A percentile compares a stretch with the other conserved stretches of the same genome.
phyloP scores from a whole-genome alignment of 2,329 filamentous ascomycete genomes.

The Grosmannia clavigera region DNA sequence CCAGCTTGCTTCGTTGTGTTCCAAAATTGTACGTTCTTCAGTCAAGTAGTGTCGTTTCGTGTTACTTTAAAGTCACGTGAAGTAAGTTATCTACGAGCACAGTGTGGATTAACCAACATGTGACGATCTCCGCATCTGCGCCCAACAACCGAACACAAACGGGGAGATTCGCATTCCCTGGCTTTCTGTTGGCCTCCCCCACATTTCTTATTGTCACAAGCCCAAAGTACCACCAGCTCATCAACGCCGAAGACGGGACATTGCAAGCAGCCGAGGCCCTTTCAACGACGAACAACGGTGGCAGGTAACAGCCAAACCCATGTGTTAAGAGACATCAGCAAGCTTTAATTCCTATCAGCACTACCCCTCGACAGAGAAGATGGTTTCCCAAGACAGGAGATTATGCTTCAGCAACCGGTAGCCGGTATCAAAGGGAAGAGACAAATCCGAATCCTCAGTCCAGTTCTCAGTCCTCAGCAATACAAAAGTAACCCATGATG shows the following conservation, averaged over 20 bases:
- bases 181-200: too few relatives aligned
- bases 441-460: not conserved
- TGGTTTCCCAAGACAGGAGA: conserved; percentile 1
- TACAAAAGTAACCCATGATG: conserved; percentile 10
- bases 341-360: conserved; percentile 1
- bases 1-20: not conserved
- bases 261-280: not conserved
- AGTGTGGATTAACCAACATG: too few relatives aligned
- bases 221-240: too few relatives aligned
- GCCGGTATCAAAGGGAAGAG: conserved; percentile 1
- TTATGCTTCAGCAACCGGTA: conserved; percentile 1
- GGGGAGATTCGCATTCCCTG: too few relatives aligned
- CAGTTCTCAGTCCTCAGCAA: conserved; percentile 6
- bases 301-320: not conserved
- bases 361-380: not conserved
- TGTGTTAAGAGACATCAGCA: not conserved
- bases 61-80: too few relatives aligned
- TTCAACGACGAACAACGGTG: not conserved
- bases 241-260: not conserved
- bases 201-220: too few relatives aligned
- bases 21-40: not conserved
- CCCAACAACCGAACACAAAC: too few relatives aligned
- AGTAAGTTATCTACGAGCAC: not conserved
- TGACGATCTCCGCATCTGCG: too few relatives aligned
- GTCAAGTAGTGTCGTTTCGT: not conserved